phyloP scores from a whole-genome alignment of 352 stramenopile species.

The Phytophthora citrophthora region DNA sequence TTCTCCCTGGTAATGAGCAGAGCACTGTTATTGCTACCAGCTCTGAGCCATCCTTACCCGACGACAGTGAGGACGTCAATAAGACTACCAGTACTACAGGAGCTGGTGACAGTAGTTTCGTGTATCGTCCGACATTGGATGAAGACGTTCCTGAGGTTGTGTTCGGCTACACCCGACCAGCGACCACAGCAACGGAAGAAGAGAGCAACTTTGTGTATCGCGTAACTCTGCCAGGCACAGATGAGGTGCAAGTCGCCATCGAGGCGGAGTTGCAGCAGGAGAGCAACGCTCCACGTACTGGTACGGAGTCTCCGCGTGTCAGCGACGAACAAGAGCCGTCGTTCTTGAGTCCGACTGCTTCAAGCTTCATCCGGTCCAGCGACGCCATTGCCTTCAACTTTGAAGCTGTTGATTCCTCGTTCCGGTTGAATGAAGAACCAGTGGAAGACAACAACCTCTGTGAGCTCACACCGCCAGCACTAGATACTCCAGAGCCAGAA shows the following conservation, averaged over 20 bases:
- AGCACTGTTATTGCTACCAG: too few relatives aligned
- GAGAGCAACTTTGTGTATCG: slow-evolving; percentile 10
- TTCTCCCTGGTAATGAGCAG: too few relatives aligned
- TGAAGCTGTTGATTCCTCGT: slow-evolving; percentile 22
- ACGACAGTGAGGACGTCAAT: too few relatives aligned
- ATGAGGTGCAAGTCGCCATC: too few relatives aligned
- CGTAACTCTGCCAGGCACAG: slow-evolving; percentile 2
- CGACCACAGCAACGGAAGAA: not conserved
- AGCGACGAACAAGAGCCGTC: slow-evolving; percentile 3
- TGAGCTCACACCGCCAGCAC: slow-evolving; percentile 5
- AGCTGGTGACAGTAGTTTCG: not conserved
- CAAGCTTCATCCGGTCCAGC: slow-evolving; percentile 26
- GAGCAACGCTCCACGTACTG: not conserved
- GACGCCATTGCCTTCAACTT: slow-evolving; percentile 13
- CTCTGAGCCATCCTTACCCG: too few relatives aligned
- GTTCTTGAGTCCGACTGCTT: slow-evolving; percentile 17
- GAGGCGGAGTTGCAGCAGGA: not conserved
- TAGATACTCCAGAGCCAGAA: slow-evolving; percentile 1
- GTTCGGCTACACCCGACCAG: not conserved
- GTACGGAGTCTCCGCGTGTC: not conserved
- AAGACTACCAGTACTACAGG: not conserved
- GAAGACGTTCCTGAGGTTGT: slow-evolving; percentile 1
- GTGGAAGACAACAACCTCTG: slow-evolving; percentile 10
- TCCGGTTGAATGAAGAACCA: slow-evolving; percentile 9
- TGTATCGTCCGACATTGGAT: slow-evolving; percentile 7